Evolutionary conservation across 371 early-diverging fungal species (phyloP).

Genomic region (Rhizomucor miehei): DNA sequence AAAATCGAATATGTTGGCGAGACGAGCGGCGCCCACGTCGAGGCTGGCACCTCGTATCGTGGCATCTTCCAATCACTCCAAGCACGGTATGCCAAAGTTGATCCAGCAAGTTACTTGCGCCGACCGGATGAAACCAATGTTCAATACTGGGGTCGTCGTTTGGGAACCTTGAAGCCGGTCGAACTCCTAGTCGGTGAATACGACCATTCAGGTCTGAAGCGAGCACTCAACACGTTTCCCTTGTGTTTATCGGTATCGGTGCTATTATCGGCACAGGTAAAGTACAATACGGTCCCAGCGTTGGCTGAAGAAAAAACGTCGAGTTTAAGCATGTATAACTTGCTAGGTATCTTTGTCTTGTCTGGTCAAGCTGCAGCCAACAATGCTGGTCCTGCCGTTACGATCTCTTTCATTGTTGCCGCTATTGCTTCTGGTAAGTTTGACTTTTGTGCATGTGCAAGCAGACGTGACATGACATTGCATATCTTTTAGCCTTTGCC

Average conservation of each 20-base stretch:
- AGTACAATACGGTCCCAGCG: no score
- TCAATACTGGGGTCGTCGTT: slow-evolving; percentile 46
- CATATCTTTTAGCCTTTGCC: slow-evolving; percentile 46
- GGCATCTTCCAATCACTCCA: background rate
- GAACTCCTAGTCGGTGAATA: slow-evolving; percentile 49
- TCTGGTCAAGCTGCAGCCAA: slow-evolving; percentile 73
- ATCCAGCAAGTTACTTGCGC: slow-evolving; percentile 38
- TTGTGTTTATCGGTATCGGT: slow-evolving; percentile 62
- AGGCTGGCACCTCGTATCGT: background rate
- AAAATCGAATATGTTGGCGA: no score
- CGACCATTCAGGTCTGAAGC: slow-evolving; percentile 43
- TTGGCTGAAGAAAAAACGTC: slow-evolving; percentile 7
- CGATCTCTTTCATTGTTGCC: slow-evolving; percentile 72
- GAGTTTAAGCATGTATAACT: background rate
- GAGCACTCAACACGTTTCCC: slow-evolving; percentile 39
- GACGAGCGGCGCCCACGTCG: no score
- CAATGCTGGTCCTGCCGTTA: slow-evolving; percentile 81
- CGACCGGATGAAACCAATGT: slow-evolving; percentile 35
- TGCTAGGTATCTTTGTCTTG: slow-evolving; percentile 58
- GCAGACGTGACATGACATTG: background rate
- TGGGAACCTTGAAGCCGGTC: slow-evolving; percentile 50
- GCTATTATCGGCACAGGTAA: slow-evolving; percentile 74
- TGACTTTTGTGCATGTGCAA: background rate
- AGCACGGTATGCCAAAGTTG: slow-evolving; percentile 19
- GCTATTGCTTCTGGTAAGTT: slow-evolving; percentile 60